Evolutionary conservation across 352 stramenopile genomes (phyloP).

Genomic region (Pythium biforme): DNA sequence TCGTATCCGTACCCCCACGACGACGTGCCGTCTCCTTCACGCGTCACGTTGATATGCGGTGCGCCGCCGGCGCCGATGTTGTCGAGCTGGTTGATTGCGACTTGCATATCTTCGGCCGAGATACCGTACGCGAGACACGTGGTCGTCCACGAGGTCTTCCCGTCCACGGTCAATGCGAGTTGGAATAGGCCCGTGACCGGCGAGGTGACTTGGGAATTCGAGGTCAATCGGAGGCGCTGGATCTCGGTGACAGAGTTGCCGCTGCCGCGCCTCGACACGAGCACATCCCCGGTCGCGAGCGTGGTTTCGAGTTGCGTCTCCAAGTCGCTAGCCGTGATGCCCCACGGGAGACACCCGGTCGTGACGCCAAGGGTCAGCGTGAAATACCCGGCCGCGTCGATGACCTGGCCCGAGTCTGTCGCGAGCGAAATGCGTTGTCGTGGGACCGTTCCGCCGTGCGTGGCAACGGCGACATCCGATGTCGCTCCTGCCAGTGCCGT

Average conservation of each 20-base stretch:
- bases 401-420: constrained; percentile 74
- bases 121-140: constrained; percentile 74
- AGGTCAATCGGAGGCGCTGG: constrained; percentile 67
- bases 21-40: constrained; percentile 57
- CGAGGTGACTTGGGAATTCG: constrained; percentile 56
- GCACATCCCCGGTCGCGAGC: constrained; percentile 42
- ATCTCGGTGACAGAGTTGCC: constrained; percentile 65
- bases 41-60: constrained; percentile 66
- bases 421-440: constrained; percentile 81
- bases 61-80: constrained; percentile 35
- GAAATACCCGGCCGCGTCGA: constrained; percentile 60
- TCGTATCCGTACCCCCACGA: constrained; percentile 78
- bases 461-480: constrained; percentile 41
- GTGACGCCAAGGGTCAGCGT: constrained; percentile 32
- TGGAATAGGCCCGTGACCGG: constrained; percentile 51
- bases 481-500: constrained; percentile 28
- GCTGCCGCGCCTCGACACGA: constrained; percentile 59
- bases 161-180: constrained; percentile 59
- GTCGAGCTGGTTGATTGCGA: constrained; percentile 57
- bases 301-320: constrained; percentile 42
- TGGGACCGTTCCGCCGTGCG: constrained; percentile 75
- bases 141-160: constrained; percentile 43
- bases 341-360: constrained; percentile 61
- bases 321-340: constrained; percentile 42
- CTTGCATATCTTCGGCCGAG: constrained; percentile 53